Conservation (phyloP, 306 rosid genomes). For the Prunus mongolica region DNA sequence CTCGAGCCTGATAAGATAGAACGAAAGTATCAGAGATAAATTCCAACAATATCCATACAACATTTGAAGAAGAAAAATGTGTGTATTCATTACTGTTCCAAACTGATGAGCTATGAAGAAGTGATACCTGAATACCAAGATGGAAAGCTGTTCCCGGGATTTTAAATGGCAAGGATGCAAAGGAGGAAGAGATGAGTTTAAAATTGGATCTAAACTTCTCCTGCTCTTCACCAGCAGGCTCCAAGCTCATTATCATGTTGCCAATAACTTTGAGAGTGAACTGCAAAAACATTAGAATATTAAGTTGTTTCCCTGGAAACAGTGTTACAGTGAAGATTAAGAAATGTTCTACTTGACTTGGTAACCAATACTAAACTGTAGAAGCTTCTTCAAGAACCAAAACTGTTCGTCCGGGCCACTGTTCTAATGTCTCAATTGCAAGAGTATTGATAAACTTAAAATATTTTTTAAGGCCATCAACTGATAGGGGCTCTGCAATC, state of each 20-base stretch:
- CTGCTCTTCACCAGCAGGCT: slow-evolving; percentile 72
- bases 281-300: slow-evolving; percentile 28
- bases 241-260: slow-evolving; percentile 91
- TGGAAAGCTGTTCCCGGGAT: slow-evolving; percentile 79
- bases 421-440: slow-evolving; percentile 57
- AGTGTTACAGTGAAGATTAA: neutral
- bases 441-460: slow-evolving; percentile 67
- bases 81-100: no score
- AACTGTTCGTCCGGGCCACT: slow-evolving; percentile 55
- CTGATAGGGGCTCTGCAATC: slow-evolving; percentile 70
- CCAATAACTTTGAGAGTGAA: slow-evolving; percentile 87
- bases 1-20: slow-evolving; percentile 54
- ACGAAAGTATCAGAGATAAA: neutral
- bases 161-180: slow-evolving; percentile 78
- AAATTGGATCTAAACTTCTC: slow-evolving; percentile 77
- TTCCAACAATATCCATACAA: neutral
- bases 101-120: no score
- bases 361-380: slow-evolving; percentile 53
- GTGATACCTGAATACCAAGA: slow-evolving; percentile 68
- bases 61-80: neutral
- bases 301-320: neutral
- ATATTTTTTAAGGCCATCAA: slow-evolving; percentile 71
- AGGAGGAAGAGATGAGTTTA: slow-evolving; percentile 77
- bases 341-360: neutral
- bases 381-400: slow-evolving; percentile 77